A percentile compares a stretch with the other conserved stretches of the same genome.
Evolutionary conservation across 768 basidiomycete species (phyloP).

Genomic region (Strobilomyces confusus): DNA sequence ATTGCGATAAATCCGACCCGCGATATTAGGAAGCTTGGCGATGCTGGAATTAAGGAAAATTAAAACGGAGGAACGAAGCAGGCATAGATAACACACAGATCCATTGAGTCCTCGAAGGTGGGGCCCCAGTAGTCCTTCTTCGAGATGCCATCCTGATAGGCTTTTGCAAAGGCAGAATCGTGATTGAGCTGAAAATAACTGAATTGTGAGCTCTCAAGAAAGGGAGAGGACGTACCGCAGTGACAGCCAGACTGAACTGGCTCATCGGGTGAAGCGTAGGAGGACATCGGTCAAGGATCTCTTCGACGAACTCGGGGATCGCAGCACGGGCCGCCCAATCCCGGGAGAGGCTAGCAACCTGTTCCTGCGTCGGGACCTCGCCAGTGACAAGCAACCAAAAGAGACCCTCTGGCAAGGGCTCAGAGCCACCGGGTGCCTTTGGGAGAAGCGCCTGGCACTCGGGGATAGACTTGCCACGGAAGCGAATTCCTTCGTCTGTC

Average conservation of each 20-base stretch:
- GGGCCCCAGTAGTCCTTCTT: conserved; percentile 99
- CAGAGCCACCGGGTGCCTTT: conserved; percentile 81
- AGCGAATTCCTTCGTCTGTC: conserved; percentile 93
- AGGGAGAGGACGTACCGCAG: conserved; percentile 55
- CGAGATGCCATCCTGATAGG: conserved; percentile 85
- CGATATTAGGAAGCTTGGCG: conserved; percentile 95
- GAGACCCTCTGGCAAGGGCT: conserved; percentile 90
- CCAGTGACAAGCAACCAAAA: conserved; percentile 97
- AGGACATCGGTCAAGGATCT: conserved; percentile 89
- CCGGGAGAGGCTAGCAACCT: conserved; percentile 78
- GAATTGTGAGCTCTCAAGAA: background rate
- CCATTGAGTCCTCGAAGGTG: conserved; percentile 87
- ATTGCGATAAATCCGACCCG: conserved; percentile 87
- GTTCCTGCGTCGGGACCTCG: conserved; percentile 88
- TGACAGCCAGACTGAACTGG: conserved; percentile 95
- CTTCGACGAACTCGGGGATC: conserved; percentile 94
- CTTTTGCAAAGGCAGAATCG: conserved; percentile 94
- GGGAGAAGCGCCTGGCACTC: conserved; percentile 85
- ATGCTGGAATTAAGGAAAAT: conserved; percentile 48
- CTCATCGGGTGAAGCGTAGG: conserved; percentile 97
- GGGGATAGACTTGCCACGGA: conserved; percentile 94
- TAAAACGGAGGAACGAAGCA: background rate
- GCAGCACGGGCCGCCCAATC: conserved; percentile 95
- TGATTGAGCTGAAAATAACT: conserved; percentile 66
- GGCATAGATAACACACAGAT: conserved; percentile 48